phyloP scores from a whole-genome alignment of 2,329 filamentous ascomycete genomes.

The Diaporthe humulicola region DNA sequence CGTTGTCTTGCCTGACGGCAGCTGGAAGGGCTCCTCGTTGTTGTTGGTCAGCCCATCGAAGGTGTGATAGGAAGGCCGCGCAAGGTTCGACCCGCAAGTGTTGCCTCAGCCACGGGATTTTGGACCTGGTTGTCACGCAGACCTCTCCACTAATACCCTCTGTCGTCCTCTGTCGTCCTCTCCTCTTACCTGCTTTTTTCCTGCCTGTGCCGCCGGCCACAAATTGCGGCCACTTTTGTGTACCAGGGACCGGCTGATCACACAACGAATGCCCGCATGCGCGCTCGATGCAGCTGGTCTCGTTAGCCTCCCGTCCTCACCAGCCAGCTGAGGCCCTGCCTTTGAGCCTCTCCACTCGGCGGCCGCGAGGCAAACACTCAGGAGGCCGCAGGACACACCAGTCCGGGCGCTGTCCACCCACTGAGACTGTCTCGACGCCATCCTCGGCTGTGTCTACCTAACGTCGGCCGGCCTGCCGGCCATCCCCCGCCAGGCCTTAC shows the following conservation, averaged over 20 bases:
- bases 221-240: conserved; percentile 25
- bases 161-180: conserved; percentile 9
- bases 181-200: conserved; percentile 18
- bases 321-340: conserved; percentile 36
- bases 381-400: conserved; percentile 14
- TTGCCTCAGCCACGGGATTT: conserved; percentile 21
- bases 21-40: not conserved
- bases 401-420: not conserved
- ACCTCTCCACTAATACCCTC: not conserved
- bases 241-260: conserved; percentile 30
- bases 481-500: conserved; percentile 30
- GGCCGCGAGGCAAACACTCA: conserved; percentile 26
- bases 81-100: conserved; percentile 14
- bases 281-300: conserved; percentile 37
- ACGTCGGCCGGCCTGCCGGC: conserved; percentile 38
- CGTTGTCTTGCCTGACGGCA: conserved; percentile 6
- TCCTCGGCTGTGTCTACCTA: conserved; percentile 30
- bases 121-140: conserved; percentile 25
- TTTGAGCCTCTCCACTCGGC: conserved; percentile 30
- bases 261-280: conserved; percentile 34
- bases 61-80: conserved; percentile 7
- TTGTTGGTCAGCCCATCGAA: not conserved
- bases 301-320: conserved; percentile 26
- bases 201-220: conserved; percentile 28
- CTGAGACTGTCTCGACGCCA: conserved; percentile 36